These are phyloP conservation scores for Trichoderma harzianum DNA, from an alignment of 2,329 filamentous ascomycete genomes.

Conservation along the genomic window DNA sequence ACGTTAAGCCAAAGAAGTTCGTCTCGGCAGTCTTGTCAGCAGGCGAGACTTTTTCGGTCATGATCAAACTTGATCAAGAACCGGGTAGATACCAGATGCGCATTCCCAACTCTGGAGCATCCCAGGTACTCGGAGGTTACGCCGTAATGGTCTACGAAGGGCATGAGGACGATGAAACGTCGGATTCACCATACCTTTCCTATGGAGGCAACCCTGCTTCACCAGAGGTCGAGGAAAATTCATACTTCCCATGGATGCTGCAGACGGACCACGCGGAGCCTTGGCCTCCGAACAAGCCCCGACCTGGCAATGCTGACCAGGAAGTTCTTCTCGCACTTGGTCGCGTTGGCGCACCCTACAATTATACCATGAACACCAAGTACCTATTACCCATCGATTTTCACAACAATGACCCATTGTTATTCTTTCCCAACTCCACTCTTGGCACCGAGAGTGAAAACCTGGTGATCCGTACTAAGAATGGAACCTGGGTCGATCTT, in stretches of 20 bases:
- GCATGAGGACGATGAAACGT: background rate
- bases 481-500: constrained; percentile 53
- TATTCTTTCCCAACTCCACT: constrained; percentile 42
- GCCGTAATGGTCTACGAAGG: constrained; percentile 25
- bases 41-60: constrained; percentile 52
- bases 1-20: constrained; percentile 50
- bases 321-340: constrained; percentile 44
- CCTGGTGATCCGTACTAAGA: constrained; percentile 45
- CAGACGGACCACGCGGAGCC: constrained; percentile 25
- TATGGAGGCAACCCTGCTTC: constrained; percentile 20
- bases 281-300: constrained; percentile 46
- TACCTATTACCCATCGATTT: constrained; percentile 36
- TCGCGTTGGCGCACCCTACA: constrained; percentile 43
- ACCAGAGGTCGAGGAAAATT: constrained; percentile 24
- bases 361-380: constrained; percentile 51
- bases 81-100: constrained; percentile 54
- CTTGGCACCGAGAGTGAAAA: constrained; percentile 38
- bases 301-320: constrained; percentile 41
- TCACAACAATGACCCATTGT: constrained; percentile 36
- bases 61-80: constrained; percentile 43
- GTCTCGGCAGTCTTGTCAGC: constrained; percentile 47
- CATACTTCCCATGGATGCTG: constrained; percentile 39
- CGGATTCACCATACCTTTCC: constrained; percentile 37
- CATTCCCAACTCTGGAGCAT: constrained; percentile 45
- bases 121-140: constrained; percentile 54